A percentile compares a stretch with the other conserved stretches of the same genome.
Conservation (phyloP, 495 filamentous ascomycete species). For the Neurospora sp. region DNA sequence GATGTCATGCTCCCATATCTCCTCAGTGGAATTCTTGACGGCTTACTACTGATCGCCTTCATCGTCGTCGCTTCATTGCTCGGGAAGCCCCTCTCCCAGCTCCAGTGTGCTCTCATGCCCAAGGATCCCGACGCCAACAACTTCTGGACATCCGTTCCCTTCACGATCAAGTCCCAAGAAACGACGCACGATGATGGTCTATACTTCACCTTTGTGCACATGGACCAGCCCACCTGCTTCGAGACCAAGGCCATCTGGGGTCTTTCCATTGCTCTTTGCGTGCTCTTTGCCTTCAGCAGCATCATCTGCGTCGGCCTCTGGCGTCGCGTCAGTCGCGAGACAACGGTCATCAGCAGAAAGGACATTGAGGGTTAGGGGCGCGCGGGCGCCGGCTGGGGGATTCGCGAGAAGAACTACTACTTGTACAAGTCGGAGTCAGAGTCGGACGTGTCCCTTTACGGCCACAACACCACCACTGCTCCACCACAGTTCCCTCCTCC, state of each 20-base stretch:
- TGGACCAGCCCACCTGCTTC: slow-evolving; percentile 60
- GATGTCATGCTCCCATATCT: slow-evolving; percentile 71
- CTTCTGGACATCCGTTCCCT: slow-evolving; percentile 5
- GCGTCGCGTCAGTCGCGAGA: slow-evolving; percentile 28
- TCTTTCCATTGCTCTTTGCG: slow-evolving; percentile 69
- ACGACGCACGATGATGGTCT: slow-evolving; percentile 9
- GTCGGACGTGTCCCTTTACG: slow-evolving; percentile 15
- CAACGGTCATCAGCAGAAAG: slow-evolving; percentile 14
- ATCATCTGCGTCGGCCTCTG: slow-evolving; percentile 38
- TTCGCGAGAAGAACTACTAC: slow-evolving; percentile 1
- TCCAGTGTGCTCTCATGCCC: slow-evolving; percentile 55
- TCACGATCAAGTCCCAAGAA: not conserved
- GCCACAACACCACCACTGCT: slow-evolving; percentile 7
- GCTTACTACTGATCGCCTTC: slow-evolving; percentile 59
- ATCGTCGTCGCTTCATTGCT: slow-evolving; percentile 65
- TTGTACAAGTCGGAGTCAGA: slow-evolving; percentile 10
- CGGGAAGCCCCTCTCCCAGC: slow-evolving; percentile 70
- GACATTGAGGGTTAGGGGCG: slow-evolving; percentile 34
- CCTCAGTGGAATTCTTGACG: slow-evolving; percentile 54
- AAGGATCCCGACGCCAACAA: not conserved
- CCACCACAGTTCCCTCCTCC: slow-evolving; percentile 19
- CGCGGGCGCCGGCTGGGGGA: slow-evolving; percentile 26
- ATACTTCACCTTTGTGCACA: slow-evolving; percentile 14
- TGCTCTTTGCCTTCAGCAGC: slow-evolving; percentile 59
- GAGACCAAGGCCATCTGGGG: slow-evolving; percentile 90